phyloP scores from a whole-genome alignment of 202 grass and related monocot genomes.

The Zizania palustris region DNA sequence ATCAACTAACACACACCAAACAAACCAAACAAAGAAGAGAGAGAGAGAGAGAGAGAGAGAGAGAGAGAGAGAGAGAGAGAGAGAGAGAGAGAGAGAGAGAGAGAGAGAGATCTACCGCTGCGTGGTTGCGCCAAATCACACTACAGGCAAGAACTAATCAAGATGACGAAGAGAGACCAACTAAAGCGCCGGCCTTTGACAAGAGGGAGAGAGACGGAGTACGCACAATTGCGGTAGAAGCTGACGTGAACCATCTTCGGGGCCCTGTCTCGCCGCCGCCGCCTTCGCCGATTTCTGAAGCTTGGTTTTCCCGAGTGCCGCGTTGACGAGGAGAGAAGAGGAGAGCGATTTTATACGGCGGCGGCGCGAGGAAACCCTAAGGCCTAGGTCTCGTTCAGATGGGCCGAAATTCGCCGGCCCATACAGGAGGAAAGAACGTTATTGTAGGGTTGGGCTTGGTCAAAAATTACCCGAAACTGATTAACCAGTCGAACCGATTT shows the following conservation, averaged over 20 bases:
- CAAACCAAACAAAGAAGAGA: no score
- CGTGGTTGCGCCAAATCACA: not conserved
- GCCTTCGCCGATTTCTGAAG: not conserved
- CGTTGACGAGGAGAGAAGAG: no score
- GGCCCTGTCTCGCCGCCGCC: not conserved
- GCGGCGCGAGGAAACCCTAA: slow-evolving; percentile 32
- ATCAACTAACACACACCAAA: not conserved
- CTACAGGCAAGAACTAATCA: not conserved
- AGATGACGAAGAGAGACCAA: not conserved
- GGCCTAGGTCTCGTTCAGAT: not conserved
- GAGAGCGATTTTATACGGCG: not conserved
- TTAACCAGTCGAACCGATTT: no score
- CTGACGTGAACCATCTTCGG: slow-evolving; percentile 45
- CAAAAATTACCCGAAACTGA: no score
- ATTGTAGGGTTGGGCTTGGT: no score
- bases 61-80: no score
- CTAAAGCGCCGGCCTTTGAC: not conserved
- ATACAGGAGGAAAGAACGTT: no score
- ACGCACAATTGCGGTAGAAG: slow-evolving; percentile 54
- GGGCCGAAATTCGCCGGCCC: not conserved
- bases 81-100: no score
- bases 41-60: no score
- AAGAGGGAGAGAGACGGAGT: not conserved
- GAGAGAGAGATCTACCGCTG: no score
- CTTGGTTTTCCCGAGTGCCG: not conserved